A percentile compares a stretch with the other conserved stretches of the same genome.
Conservation (phyloP, 2,329 filamentous ascomycete genomes). For the Chaetothyriales sp. region DNA sequence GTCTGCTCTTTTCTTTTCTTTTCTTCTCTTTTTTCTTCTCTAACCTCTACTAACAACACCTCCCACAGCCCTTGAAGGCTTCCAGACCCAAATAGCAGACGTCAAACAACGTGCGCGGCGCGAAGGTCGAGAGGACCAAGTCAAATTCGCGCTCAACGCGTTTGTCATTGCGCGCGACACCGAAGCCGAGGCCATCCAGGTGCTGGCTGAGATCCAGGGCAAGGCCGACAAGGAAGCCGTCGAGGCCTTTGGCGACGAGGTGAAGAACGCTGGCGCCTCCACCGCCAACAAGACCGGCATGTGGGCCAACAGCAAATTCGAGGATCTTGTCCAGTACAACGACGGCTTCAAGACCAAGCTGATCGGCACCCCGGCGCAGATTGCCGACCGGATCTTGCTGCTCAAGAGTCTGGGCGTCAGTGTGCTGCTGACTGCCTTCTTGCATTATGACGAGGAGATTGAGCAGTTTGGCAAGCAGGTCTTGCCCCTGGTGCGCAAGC, state of each 20-base stretch:
- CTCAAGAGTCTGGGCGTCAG: slow-evolving; percentile 27
- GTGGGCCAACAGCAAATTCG: slow-evolving; percentile 38
- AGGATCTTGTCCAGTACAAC: slow-evolving; percentile 41
- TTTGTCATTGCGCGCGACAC: slow-evolving; percentile 29
- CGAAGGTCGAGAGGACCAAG: slow-evolving; percentile 29
- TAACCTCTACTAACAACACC: neutral
- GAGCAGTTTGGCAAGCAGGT: slow-evolving; percentile 34
- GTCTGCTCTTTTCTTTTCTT: too few relatives aligned
- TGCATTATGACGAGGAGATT: slow-evolving; percentile 40
- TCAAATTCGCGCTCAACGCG: slow-evolving; percentile 34
- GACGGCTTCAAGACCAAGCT: slow-evolving; percentile 42
- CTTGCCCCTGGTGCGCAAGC: slow-evolving; percentile 32
- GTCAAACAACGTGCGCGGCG: slow-evolving; percentile 33
- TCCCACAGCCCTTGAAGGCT: slow-evolving; percentile 30
- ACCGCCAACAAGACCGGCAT: slow-evolving; percentile 36
- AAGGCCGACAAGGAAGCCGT: slow-evolving; percentile 38
- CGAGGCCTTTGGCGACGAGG: slow-evolving; percentile 34
- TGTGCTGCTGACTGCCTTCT: slow-evolving; percentile 32
- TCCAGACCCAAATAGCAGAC: slow-evolving; percentile 35
- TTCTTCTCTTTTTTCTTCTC: neutral
- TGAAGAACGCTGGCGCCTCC: slow-evolving; percentile 35
- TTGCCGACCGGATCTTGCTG: slow-evolving; percentile 55
- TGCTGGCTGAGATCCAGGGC: slow-evolving; percentile 38
- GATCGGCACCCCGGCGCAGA: slow-evolving; percentile 46
- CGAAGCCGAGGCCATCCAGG: slow-evolving; percentile 41